A percentile compares a stretch with the other conserved stretches of the same genome.
These are phyloP conservation scores for Cercospora janseana DNA, from an alignment of 2,329 filamentous ascomycete genomes.

Conservation along the genomic window DNA sequence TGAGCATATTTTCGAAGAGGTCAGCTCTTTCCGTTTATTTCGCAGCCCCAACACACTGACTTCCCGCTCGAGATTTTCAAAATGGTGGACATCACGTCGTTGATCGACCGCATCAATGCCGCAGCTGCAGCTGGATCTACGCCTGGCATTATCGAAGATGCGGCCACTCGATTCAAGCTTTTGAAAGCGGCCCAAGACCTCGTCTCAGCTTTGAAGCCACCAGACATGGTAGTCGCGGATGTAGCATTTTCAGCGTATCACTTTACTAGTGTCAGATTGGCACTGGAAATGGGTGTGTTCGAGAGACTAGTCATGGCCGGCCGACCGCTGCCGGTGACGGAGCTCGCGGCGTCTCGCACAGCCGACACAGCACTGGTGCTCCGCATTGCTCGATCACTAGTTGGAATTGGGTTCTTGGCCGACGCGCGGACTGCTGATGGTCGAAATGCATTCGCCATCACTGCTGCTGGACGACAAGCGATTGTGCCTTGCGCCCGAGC, in stretches of 20 bases:
- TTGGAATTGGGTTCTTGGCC: constrained; percentile 2
- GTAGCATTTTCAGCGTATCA: constrained; percentile 1
- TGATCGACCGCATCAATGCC: neutral
- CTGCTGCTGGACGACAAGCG: constrained; percentile 4
- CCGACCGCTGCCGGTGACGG: neutral
- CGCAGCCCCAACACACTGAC: neutral
- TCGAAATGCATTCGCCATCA: neutral
- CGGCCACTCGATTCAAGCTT: neutral
- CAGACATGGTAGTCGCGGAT: constrained; percentile 1
- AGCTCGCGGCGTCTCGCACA: neutral
- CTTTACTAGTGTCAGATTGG: neutral
- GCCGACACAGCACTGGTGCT: constrained; percentile 11
- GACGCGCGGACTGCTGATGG: constrained; percentile 7
- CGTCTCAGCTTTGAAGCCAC: neutral
- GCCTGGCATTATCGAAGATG: neutral
- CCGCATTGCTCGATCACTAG: constrained; percentile 10
- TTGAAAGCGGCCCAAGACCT: neutral
- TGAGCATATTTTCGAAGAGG: too few relatives aligned
- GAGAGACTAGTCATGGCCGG: constrained; percentile 3
- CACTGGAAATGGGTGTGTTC: constrained; percentile 12
- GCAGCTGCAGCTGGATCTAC: neutral
- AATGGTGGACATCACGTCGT: neutral
- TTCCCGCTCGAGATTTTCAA: too few relatives aligned
- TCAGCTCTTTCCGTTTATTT: neutral
- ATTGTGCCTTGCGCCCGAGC: constrained; percentile 7